phyloP scores from a whole-genome alignment of 2,329 filamentous ascomycete species.

The Cladophialophora carrionii region DNA sequence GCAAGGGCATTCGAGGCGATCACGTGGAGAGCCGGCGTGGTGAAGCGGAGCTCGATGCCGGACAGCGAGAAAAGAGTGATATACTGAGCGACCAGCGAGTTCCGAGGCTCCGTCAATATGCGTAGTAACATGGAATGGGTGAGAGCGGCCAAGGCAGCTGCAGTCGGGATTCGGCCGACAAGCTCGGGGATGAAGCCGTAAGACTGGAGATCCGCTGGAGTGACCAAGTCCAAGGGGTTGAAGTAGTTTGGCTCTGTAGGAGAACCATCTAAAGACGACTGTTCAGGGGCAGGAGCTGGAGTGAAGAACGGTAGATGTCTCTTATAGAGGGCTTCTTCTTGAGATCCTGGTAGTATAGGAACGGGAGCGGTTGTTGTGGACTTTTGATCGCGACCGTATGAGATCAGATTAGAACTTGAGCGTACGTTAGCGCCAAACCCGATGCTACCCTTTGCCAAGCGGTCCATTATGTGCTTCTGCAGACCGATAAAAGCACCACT shows the following conservation, averaged over 20 bases:
- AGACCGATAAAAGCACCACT: slow-evolving; percentile 93
- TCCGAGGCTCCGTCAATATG: slow-evolving; percentile 89
- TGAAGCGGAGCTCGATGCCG: slow-evolving; percentile 77
- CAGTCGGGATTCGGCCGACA: slow-evolving; percentile 92
- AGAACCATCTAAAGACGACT: slow-evolving; percentile 37
- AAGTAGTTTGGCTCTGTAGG: slow-evolving; percentile 52
- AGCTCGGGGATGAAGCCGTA: slow-evolving; percentile 94
- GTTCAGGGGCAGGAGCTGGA: slow-evolving; percentile 48
- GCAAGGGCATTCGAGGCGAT: slow-evolving; percentile 71
- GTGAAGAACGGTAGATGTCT: slow-evolving; percentile 63
- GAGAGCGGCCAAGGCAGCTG: slow-evolving; percentile 80
- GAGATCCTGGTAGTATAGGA: slow-evolving; percentile 64
- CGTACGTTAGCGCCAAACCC: slow-evolving; percentile 88
- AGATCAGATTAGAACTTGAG: slow-evolving; percentile 44
- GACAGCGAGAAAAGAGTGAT: slow-evolving; percentile 83
- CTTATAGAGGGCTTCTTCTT: slow-evolving; percentile 63
- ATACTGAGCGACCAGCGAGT: slow-evolving; percentile 86
- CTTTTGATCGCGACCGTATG: slow-evolving; percentile 38
- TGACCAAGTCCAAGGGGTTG: slow-evolving; percentile 70
- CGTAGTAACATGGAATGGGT: slow-evolving; percentile 70
- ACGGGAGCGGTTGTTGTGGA: slow-evolving; percentile 46
- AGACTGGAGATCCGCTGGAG: slow-evolving; percentile 74
- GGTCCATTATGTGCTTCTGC: slow-evolving; percentile 81
- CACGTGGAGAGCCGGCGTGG: slow-evolving; percentile 75
- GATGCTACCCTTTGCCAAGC: slow-evolving; percentile 84